phyloP scores from a whole-genome alignment of 441 rosid genomes.

The Populus tomentosa region DNA sequence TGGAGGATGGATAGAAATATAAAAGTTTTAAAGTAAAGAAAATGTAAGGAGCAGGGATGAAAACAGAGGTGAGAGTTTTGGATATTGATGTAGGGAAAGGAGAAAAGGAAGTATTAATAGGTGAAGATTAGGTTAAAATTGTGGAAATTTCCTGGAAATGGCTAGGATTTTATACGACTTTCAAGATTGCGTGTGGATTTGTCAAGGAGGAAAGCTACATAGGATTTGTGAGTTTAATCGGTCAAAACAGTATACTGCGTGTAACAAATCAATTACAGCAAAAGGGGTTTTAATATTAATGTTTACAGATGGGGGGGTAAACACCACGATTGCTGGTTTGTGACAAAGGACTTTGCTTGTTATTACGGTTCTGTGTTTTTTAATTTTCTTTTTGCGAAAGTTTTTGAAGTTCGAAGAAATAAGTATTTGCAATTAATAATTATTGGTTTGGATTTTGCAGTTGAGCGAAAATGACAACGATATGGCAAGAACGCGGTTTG shows the following conservation, averaged over 20 bases:
- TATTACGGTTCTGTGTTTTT: too few relatives aligned
- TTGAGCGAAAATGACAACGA: slow-evolving; percentile 5
- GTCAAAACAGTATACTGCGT: too few relatives aligned
- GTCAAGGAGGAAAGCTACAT: slow-evolving; percentile 34
- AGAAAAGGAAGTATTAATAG: slow-evolving; percentile 16
- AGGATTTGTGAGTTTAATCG: neutral
- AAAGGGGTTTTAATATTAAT: too few relatives aligned
- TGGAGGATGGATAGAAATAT: neutral
- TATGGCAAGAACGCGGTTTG: slow-evolving; percentile 39
- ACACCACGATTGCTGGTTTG: neutral
- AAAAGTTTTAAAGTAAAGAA: neutral
- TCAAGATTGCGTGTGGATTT: slow-evolving; percentile 49
- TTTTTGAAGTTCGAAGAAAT: neutral
- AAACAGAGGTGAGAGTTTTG: neutral
- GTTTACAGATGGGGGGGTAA: neutral
- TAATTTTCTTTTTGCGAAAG: neutral
- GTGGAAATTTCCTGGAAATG: slow-evolving; percentile 51
- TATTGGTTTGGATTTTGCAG: neutral
- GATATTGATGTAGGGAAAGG: slow-evolving; percentile 1
- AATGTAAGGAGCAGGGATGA: neutral
- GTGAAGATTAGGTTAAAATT: neutral
- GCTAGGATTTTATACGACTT: slow-evolving; percentile 5
- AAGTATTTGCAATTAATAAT: neutral
- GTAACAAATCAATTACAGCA: too few relatives aligned
- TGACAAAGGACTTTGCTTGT: too few relatives aligned